Evolutionary conservation across 768 basidiomycete genomes (phyloP).

Genomic region (Kondoa subrosea): DNA sequence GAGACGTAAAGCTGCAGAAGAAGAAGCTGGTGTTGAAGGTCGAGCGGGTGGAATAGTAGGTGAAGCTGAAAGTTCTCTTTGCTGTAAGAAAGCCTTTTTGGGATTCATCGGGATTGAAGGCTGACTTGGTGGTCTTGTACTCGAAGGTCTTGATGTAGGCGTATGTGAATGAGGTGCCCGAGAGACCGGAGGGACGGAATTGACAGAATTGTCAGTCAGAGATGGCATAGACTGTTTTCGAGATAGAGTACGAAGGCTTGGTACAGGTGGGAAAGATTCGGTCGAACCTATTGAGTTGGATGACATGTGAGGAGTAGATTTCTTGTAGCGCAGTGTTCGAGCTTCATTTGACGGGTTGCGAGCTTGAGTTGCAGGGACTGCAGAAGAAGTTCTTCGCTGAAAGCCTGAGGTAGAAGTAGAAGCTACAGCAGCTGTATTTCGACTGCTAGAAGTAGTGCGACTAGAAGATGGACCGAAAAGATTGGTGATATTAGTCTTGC

Average conservation of each 20-base stretch:
- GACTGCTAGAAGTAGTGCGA: neutral
- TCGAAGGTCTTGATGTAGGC: neutral
- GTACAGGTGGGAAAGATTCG: slow-evolving; percentile 1
- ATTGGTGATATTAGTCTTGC: neutral
- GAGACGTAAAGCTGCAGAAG: slow-evolving; percentile 8
- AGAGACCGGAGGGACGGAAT: neutral
- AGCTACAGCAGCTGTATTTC: neutral
- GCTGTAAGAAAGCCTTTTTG: neutral
- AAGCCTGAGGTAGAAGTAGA: neutral
- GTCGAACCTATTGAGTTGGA: neutral
- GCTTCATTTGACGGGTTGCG: neutral
- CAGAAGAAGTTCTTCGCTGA: neutral
- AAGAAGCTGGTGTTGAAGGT: slow-evolving; percentile 6
- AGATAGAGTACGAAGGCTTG: neutral
- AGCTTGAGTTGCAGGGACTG: neutral
- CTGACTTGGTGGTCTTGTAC: neutral
- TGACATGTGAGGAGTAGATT: slow-evolving; percentile 5
- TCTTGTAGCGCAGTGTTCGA: slow-evolving; percentile 4
- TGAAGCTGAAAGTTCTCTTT: neutral
- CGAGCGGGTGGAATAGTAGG: slow-evolving; percentile 8
- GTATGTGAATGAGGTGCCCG: neutral
- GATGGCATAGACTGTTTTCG: slow-evolving; percentile 2
- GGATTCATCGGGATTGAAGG: neutral
- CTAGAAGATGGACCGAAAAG: neutral
- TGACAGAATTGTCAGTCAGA: neutral